Base-by-base conservation (phyloP, 768 basidiomycete genomes). In the Naematelia encephala region DNA sequence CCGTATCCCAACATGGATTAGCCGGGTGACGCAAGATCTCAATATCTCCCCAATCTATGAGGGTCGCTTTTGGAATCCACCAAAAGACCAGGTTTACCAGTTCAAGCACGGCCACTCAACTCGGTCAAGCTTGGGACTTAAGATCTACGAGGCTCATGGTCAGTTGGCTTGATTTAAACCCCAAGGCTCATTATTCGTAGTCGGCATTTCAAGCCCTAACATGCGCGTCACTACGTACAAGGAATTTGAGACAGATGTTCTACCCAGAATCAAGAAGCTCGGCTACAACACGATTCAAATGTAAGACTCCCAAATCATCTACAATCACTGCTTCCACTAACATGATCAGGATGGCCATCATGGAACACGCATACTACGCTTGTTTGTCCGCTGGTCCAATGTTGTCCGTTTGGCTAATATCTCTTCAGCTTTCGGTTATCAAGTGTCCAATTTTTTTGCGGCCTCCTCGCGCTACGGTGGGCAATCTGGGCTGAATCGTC, bases 51-150 rank as follows among this genome's bases (percentile, higher is more conserved):
- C 91, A 13, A 83, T 89, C 4, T 99, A 94, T 76, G 96, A 99
- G 61, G 90, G 91, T 19, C 86, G 90, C n/a, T 96, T 99, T 79
- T 99, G 96, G 96, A 97, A 98, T 76, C 96, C 96, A 1, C 86
- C 90, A 19, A 70, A 80, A 42, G 79, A 82, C 23, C 80, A 89
- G 63, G 80, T 73, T 49, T 96, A 97, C 80, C 80, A 81, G 26
- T 94, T 94, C 80, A 94, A 91, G 75, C 81, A 97, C 74, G 69
- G 67, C 10, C 70, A 73, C 50, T 84, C 85, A 59, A 86, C 87
- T 12, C 79, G 79, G 16, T 82, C 86, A 30, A 74, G 86, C 45
- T 65, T 70, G n/a, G 68, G 70, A 11, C 52, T 78, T 30, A 86
- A 87, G 63, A 92, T 99, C 59, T 99, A 99, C 72, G 96, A 99